Percentiles rank a stretch among this genome's conserved stretches.
These are phyloP conservation scores for Chrysanthemum lavandulifolium DNA, from an alignment of 129 eudicot genomes.

Conservation along the genomic window DNA sequence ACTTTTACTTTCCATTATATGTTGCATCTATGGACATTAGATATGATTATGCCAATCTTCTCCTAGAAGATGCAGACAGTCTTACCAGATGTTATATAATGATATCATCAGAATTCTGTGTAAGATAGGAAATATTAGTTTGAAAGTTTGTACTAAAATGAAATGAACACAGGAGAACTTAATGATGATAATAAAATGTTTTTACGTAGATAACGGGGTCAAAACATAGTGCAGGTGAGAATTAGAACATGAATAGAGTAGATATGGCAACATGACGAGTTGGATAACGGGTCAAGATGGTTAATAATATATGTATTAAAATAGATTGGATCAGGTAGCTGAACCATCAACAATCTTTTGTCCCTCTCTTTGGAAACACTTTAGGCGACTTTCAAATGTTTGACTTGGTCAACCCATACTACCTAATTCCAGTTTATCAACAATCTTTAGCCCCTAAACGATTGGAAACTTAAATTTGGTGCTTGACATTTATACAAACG, in stretches of 20 bases:
- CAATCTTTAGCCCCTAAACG: too few relatives aligned
- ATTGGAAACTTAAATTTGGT: too few relatives aligned
- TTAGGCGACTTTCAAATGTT: not conserved
- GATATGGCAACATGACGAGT: too few relatives aligned
- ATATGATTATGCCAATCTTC: not conserved
- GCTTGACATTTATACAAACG: too few relatives aligned
- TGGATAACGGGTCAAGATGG: too few relatives aligned
- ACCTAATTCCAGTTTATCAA: too few relatives aligned
- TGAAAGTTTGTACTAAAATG: not conserved
- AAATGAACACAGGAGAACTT: too few relatives aligned
- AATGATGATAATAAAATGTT: not conserved
- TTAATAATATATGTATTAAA: not conserved
- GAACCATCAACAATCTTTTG: too few relatives aligned
- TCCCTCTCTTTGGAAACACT: not conserved
- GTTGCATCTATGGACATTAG: slow-evolving; percentile 1
- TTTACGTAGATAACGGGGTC: not conserved
- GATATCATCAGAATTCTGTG: not conserved
- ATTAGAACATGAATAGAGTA: too few relatives aligned
- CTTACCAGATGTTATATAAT: not conserved
- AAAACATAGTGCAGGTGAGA: too few relatives aligned
- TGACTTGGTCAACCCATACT: not conserved
- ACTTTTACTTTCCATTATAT: not conserved
- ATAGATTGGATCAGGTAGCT: too few relatives aligned
- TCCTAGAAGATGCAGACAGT: not conserved
- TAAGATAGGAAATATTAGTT: not conserved